Evolutionary conservation across 2,329 filamentous ascomycete genomes (phyloP).

Genomic region (Alternaria novae-zelandiae): DNA sequence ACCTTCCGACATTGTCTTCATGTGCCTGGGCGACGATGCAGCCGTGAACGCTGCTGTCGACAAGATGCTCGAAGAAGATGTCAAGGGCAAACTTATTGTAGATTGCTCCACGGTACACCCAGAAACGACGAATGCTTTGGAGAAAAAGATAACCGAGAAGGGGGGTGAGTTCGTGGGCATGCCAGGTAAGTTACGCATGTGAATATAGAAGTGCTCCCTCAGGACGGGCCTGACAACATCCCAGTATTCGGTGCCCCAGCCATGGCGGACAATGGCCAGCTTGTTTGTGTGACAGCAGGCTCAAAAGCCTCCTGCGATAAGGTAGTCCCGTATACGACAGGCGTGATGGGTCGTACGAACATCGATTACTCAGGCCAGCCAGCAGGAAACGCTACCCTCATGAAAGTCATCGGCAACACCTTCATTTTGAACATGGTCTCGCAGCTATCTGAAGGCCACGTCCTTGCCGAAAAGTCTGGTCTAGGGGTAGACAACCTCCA

Average conservation of each 20-base stretch:
- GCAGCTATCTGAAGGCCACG: slow-evolving; percentile 77
- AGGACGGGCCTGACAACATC: slow-evolving; percentile 11
- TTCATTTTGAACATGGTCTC: slow-evolving; percentile 86
- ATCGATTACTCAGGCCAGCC: slow-evolving; percentile 75
- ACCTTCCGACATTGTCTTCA: slow-evolving; percentile 79
- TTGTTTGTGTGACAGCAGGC: slow-evolving; percentile 77
- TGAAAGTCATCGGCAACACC: slow-evolving; percentile 87
- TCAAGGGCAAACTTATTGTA: slow-evolving; percentile 78
- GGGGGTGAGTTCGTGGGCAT: slow-evolving; percentile 78
- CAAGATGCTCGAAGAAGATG: slow-evolving; percentile 61
- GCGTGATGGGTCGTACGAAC: slow-evolving; percentile 71
- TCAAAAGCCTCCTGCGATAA: slow-evolving; percentile 65
- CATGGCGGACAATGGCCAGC: slow-evolving; percentile 72
- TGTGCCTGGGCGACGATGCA: slow-evolving; percentile 78
- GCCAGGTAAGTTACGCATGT: slow-evolving; percentile 53
- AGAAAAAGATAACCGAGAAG: slow-evolving; percentile 61
- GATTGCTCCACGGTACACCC: slow-evolving; percentile 91
- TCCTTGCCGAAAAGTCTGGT: slow-evolving; percentile 80
- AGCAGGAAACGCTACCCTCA: slow-evolving; percentile 69
- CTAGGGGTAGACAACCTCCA: slow-evolving; percentile 74
- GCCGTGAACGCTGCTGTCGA: slow-evolving; percentile 70
- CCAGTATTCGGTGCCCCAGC: slow-evolving; percentile 73
- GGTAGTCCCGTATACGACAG: slow-evolving; percentile 73
- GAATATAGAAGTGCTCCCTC: slow-evolving; percentile 7
- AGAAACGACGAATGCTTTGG: slow-evolving; percentile 73